These are phyloP conservation scores for Fusarium tuaranense DNA, from an alignment of 2,329 filamentous ascomycete species.

Conservation along the genomic window DNA sequence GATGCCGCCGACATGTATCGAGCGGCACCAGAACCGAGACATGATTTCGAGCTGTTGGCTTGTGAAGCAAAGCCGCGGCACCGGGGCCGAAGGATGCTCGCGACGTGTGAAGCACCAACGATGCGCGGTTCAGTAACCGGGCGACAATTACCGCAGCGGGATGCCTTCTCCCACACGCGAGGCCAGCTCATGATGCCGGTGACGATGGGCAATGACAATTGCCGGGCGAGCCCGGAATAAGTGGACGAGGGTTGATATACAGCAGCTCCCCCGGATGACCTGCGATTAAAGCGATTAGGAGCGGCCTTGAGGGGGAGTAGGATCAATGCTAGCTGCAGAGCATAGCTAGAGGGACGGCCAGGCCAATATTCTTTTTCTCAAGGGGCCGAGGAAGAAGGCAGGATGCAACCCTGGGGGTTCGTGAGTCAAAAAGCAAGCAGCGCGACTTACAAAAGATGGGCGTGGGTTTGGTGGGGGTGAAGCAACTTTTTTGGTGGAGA, in stretches of 20 bases:
- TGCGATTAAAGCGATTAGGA: slow-evolving; percentile 17
- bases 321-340: slow-evolving; percentile 36
- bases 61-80: slow-evolving; percentile 29
- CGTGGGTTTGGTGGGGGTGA: slow-evolving; percentile 28
- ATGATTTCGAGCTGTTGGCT: slow-evolving; percentile 20
- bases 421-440: slow-evolving; percentile 35
- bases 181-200: slow-evolving; percentile 54
- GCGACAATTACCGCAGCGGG: slow-evolving; percentile 41
- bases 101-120: not conserved
- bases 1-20: slow-evolving; percentile 48
- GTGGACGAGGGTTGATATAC: slow-evolving; percentile 15
- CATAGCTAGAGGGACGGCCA: slow-evolving; percentile 27
- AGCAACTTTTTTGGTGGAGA: slow-evolving; percentile 16
- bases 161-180: slow-evolving; percentile 55
- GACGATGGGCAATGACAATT: slow-evolving; percentile 32
- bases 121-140: slow-evolving; percentile 17
- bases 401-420: slow-evolving; percentile 1
- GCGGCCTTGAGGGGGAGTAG: slow-evolving; percentile 35
- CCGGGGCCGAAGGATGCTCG: slow-evolving; percentile 19
- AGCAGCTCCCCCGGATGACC: slow-evolving; percentile 37
- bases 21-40: slow-evolving; percentile 29
- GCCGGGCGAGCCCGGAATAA: slow-evolving; percentile 13
- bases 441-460: slow-evolving; percentile 28
- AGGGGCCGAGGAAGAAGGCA: not conserved
- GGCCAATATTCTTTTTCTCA: slow-evolving; percentile 3